Evolutionary conservation across 108 stramenopile species (phyloP), one percentile per base, ranked within the genome.

Genomic region (Pelagomonas calceolata): DNA sequence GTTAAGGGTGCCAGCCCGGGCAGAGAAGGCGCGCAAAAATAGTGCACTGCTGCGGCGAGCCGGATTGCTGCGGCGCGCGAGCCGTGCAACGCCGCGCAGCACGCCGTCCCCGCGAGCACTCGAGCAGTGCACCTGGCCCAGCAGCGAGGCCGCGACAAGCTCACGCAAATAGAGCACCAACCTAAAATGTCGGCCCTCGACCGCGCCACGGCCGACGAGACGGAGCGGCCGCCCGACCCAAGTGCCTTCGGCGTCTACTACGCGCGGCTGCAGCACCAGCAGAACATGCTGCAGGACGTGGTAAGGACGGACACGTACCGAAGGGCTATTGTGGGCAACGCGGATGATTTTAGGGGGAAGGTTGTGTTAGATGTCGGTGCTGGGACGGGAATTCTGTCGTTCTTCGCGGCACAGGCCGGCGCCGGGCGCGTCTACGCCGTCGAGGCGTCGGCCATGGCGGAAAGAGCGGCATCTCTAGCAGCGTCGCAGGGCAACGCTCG

Each of bases 351-450:
- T 30, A 51, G 37, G 30, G 87, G 76, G 21, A 83, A 82, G 68
- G 80, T 85, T 17, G 85, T 86, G 26, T 76, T 88, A 4, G 87
- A 88, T 63, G 87, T 88, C 16, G 87, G 87, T 32, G 86, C 86
- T 16, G 87, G 87, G 30, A 80, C 73, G 10, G 87, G 87, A 21
- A 82, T 88, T 9, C 85, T 88, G 15, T 73, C 85, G 5, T 85
- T 86, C 65, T 88, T 88, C 64, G 86, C 85, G 15, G 80, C 78
- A 0, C 85, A 85, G 44, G 87, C 85, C 10, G 87, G 85, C 4
- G 84, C 85, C 0, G 33, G 75, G 17, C 66, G 67, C 35, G 87
- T 86, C 33, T 88, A 86, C 66, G 85, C 86, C 12, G 84, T 86
- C 43, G 87, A 88, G 65, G 84, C 86, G 32, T 82, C 81, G 43